Evolutionary conservation across 345 rosid genomes (phyloP), one percentile per base, ranked within the genome.

Genomic region (Alliaria petiolata): DNA sequence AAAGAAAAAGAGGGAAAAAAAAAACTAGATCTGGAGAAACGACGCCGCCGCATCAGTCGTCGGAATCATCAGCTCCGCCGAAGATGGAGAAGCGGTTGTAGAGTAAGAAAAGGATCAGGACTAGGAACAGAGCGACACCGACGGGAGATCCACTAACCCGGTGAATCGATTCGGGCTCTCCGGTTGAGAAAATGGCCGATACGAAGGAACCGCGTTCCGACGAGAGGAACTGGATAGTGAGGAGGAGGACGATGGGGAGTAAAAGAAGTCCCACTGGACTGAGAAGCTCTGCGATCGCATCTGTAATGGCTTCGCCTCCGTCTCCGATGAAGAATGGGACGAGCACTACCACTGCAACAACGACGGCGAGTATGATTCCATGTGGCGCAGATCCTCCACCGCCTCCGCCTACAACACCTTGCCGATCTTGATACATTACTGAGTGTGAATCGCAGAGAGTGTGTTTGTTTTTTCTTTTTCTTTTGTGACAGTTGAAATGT

Each of bases 251-350:
- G 33, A 93, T 80, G 16, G 97, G 96, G 7, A 90, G 58, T 16
- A 93, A 85, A 2, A 90, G 85, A 57, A 93, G 97, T 12, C 97
- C 96, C 1, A 93, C 66, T 0, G 98, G 98, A 57, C 87, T 89
- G 0, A 93, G 67, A 3, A 87, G 85, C 80, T 93, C 97, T 1
- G 97, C 61, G 31, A 91, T 84, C 39, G 83, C 90, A 17, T 85
- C 90, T 1, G 95, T 86, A 16, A 87, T 72, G 74, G 95, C 96
- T 68, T 87, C 92, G 0, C 91, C 95, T 11, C 86, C 81, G 77
- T 93, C 97, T 6, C 96, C 96, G 33, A 87, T 20, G 57, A 89
- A 46, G 61, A 83, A 83, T 0, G 97, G 96, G 50, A 83, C 89
- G 6, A 84, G 64, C 1, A 93, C 89, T 43, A 89, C 90, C 3